Evolutionary conservation across 1,139 yeast species (phyloP).

Genomic region (Lizanozyma gosingica): DNA sequence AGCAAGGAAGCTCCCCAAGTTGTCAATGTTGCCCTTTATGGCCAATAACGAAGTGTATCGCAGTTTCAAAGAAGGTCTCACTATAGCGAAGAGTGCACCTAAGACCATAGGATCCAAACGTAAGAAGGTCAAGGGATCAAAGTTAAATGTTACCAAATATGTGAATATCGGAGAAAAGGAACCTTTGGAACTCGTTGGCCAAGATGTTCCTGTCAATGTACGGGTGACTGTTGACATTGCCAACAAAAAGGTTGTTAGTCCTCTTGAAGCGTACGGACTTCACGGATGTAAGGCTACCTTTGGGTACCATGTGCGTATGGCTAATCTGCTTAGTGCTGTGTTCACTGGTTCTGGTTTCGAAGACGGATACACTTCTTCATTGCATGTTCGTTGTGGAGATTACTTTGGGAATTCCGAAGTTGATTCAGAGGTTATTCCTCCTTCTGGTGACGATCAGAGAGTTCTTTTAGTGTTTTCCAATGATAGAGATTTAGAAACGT

Average conservation of each 20-base stretch:
- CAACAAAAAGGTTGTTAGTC: slow-evolving; percentile 58
- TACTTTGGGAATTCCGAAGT: slow-evolving; percentile 29
- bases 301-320: slow-evolving; percentile 72
- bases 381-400: slow-evolving; percentile 62
- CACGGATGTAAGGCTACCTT: slow-evolving; percentile 52
- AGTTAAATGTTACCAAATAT: slow-evolving; percentile 54
- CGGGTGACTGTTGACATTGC: slow-evolving; percentile 73
- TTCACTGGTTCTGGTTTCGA: slow-evolving; percentile 59
- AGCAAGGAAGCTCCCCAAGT: slow-evolving; percentile 64
- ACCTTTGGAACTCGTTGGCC: slow-evolving; percentile 47
- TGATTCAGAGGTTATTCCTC: slow-evolving; percentile 2
- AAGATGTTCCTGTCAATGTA: slow-evolving; percentile 67
- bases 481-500: slow-evolving; percentile 51
- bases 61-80: slow-evolving; percentile 57
- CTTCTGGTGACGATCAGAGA: slow-evolving; percentile 15
- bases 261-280: slow-evolving; percentile 59
- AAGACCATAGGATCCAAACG: slow-evolving; percentile 28
- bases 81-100: slow-evolving; percentile 47
- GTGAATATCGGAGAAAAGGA: slow-evolving; percentile 64
- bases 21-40: slow-evolving; percentile 71
- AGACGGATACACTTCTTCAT: slow-evolving; percentile 63
- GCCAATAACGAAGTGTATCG: slow-evolving; percentile 30
- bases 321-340: slow-evolving; percentile 48
- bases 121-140: slow-evolving; percentile 30
- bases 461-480: slow-evolving; percentile 55